Evolutionary conservation across 192 early-diverging fungal genomes (phyloP).

Genomic region (Cetraspora pellucida): DNA sequence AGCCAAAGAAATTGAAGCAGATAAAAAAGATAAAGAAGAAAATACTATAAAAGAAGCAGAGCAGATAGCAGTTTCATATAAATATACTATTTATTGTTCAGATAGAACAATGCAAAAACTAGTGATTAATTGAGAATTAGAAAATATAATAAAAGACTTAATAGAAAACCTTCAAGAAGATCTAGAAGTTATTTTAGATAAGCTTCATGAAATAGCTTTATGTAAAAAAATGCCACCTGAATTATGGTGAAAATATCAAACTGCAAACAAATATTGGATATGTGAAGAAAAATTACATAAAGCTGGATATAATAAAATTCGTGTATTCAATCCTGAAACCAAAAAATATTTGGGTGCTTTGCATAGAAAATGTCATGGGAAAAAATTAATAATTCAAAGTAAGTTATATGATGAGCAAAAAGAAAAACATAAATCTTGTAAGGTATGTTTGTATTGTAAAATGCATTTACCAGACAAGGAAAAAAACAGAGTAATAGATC

Average conservation of each 20-base stretch:
- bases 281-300: constrained; percentile 26
- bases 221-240: constrained; percentile 21
- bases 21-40: constrained; percentile 18
- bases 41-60: constrained; percentile 29
- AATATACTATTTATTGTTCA: constrained; percentile 29
- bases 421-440: neutral
- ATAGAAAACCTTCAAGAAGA: constrained; percentile 25
- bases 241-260: constrained; percentile 26
- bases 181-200: constrained; percentile 28
- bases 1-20: constrained; percentile 10
- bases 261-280: neutral
- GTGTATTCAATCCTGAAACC: constrained; percentile 25
- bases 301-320: constrained; percentile 28
- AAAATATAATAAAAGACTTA: constrained; percentile 32
- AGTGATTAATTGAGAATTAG: constrained; percentile 18
- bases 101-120: constrained; percentile 15
- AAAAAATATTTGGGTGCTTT: constrained; percentile 26
- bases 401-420: constrained; percentile 19
- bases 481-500: constrained; percentile 14
- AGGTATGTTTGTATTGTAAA: constrained; percentile 2
- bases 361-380: constrained; percentile 16
- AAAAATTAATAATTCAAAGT: constrained; percentile 7
- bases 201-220: neutral
- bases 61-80: constrained; percentile 22
- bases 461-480: neutral